Percentiles rank a stretch among this genome's conserved stretches.
These are phyloP conservation scores for Pleurozium schreberi DNA, from an alignment of 225 moss, liverwort and hornwort genomes.

Conservation along the genomic window DNA sequence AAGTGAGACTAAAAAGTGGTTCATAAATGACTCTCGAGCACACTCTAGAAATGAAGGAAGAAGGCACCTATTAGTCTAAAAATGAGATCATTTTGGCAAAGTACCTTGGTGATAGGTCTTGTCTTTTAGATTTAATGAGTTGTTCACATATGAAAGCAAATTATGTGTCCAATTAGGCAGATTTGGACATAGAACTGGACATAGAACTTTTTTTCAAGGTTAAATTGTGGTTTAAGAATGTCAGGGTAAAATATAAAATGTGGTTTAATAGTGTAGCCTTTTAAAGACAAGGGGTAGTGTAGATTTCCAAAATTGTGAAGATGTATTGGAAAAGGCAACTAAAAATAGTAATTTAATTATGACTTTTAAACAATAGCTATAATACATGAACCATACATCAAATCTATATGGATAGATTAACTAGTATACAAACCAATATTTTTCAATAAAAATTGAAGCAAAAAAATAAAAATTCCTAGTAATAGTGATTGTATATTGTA, in stretches of 20 bases:
- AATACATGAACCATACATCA: background rate
- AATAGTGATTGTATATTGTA: background rate
- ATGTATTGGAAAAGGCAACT: background rate
- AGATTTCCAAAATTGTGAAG: background rate
- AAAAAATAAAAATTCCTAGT: too few species aligned
- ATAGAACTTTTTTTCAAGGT: too few species aligned
- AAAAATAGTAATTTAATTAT: background rate
- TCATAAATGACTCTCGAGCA: background rate
- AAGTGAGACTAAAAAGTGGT: background rate
- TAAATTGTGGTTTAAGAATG: too few species aligned
- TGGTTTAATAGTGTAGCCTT: background rate
- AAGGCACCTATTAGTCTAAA: background rate
- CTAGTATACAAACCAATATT: background rate
- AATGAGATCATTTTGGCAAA: background rate
- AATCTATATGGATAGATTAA: background rate
- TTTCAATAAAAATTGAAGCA: background rate
- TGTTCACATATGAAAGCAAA: background rate
- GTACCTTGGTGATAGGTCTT: too few species aligned
- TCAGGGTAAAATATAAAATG: too few species aligned
- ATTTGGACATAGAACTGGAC: background rate
- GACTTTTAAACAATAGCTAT: background rate
- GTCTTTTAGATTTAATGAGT: background rate
- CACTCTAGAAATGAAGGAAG: background rate
- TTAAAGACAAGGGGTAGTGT: fast-evolving
- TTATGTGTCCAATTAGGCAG: background rate